Conservation (phyloP, 371 early-diverging fungal genomes). For the Mortierella sp. region DNA sequence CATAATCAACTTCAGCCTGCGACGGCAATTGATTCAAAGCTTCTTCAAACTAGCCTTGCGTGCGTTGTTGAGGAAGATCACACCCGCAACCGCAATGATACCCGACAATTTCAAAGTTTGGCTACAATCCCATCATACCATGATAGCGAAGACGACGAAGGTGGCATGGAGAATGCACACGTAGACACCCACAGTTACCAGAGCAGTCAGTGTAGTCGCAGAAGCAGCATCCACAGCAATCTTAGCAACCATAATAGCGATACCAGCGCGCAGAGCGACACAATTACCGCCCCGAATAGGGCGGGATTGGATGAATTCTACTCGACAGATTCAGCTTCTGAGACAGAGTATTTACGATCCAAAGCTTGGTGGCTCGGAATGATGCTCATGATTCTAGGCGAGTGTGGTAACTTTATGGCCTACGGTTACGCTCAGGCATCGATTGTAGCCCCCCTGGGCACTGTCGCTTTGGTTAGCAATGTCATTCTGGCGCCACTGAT, state of each 20-base stretch:
- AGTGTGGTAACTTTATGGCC: slow-evolving; percentile 68
- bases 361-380: slow-evolving; percentile 84
- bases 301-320: slow-evolving; percentile 21
- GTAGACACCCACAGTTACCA: slow-evolving; percentile 13
- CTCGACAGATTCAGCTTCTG: slow-evolving; percentile 22
- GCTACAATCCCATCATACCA: neutral
- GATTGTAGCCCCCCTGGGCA: slow-evolving; percentile 84
- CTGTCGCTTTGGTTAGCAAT: slow-evolving; percentile 79
- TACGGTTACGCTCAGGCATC: slow-evolving; percentile 89
- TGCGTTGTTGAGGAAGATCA: slow-evolving; percentile 24
- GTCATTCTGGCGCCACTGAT: slow-evolving; percentile 81
- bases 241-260: slow-evolving; percentile 32
- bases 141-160: neutral
- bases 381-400: slow-evolving; percentile 81
- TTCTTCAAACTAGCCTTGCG: slow-evolving; percentile 15
- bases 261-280: slow-evolving; percentile 37
- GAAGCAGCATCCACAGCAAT: slow-evolving; percentile 29
- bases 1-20: slow-evolving; percentile 55
- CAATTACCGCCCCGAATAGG: slow-evolving; percentile 18
- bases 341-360: slow-evolving; percentile 67
- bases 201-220: slow-evolving; percentile 27
- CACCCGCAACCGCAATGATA: slow-evolving; percentile 8
- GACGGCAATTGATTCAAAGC: slow-evolving; percentile 15
- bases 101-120: slow-evolving; percentile 2
- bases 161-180: neutral